Evolutionary conservation across 2,329 filamentous ascomycete genomes (phyloP).

Genomic region (Aotearoamyces nothofagi): DNA sequence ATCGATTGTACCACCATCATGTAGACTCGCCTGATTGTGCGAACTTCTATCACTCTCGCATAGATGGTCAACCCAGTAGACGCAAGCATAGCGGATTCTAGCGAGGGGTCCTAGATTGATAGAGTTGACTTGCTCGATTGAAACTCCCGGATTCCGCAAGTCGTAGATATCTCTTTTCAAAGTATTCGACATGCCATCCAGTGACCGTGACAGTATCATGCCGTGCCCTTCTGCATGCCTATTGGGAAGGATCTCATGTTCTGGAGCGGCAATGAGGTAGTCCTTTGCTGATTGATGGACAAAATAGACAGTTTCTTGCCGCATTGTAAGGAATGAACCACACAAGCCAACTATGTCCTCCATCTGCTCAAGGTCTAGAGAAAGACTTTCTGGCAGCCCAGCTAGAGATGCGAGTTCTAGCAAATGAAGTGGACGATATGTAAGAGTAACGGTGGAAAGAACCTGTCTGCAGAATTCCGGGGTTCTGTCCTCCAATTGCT

Average conservation of each 20-base stretch:
- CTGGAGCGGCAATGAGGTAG: not conserved
- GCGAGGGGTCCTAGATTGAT: slow-evolving; percentile 2
- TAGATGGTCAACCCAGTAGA: slow-evolving; percentile 19
- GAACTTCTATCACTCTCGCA: slow-evolving; percentile 2
- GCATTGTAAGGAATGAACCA: slow-evolving; percentile 11
- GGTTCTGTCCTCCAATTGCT: not conserved
- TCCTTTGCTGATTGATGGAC: slow-evolving; percentile 18
- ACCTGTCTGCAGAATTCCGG: not conserved
- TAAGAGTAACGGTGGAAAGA: not conserved
- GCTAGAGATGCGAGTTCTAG: not conserved
- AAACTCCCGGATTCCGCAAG: not conserved
- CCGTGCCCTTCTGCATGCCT: not conserved
- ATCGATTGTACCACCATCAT: slow-evolving; percentile 14
- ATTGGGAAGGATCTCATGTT: not conserved
- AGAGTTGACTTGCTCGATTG: not conserved
- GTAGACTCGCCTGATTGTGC: slow-evolving; percentile 12
- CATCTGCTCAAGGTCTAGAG: not conserved
- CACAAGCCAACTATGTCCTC: not conserved
- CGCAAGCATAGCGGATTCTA: slow-evolving; percentile 17
- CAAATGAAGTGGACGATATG: not conserved
- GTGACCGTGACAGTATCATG: slow-evolving; percentile 2
- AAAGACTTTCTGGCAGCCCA: not conserved
- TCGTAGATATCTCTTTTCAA: slow-evolving; percentile 2
- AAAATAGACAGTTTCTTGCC: slow-evolving; percentile 16
- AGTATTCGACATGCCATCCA: slow-evolving; percentile 2